Percentiles rank a stretch among this genome's conserved stretches.
Evolutionary conservation across 2,329 filamentous ascomycete species (phyloP).

Genomic region (Aspergillus sp.): DNA sequence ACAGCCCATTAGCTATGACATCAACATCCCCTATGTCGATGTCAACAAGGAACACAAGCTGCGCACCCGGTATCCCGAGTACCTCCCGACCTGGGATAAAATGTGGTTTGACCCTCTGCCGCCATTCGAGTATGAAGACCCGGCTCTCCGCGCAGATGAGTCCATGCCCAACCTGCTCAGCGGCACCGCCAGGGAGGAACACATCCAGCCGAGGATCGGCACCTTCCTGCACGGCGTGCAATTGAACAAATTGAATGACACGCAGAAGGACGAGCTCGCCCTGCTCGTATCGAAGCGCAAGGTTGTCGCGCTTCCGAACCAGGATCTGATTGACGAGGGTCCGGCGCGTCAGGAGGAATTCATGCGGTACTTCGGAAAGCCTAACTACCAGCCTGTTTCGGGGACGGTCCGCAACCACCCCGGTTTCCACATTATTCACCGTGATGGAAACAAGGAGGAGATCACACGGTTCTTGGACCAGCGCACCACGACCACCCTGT

Average conservation of each 20-base stretch:
- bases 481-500: conserved; percentile 42
- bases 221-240: conserved; percentile 41
- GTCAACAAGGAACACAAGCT: conserved; percentile 32
- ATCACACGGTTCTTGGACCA: conserved; percentile 39
- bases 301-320: conserved; percentile 46
- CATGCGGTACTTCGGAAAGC: conserved; percentile 41
- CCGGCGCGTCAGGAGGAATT: conserved; percentile 39
- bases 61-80: conserved; percentile 38
- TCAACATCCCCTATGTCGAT: conserved; percentile 44
- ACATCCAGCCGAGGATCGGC: conserved; percentile 40
- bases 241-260: conserved; percentile 40
- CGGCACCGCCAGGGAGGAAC: conserved; percentile 23
- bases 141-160: conserved; percentile 40
- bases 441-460: conserved; percentile 39
- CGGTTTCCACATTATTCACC: conserved; percentile 42
- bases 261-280: conserved; percentile 47
- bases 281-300: conserved; percentile 64
- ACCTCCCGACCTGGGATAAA: conserved; percentile 43
- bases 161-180: conserved; percentile 32
- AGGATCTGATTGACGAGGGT: conserved; percentile 43
- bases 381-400: conserved; percentile 41
- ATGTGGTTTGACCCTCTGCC: conserved; percentile 42
- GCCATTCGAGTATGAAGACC: conserved; percentile 41
- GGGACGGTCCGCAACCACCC: conserved; percentile 36
- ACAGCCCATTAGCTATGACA: conserved; percentile 39